These are phyloP conservation scores for Fusarium tjaetaba DNA, from an alignment of 2,329 filamentous ascomycete species.

Conservation along the genomic window DNA sequence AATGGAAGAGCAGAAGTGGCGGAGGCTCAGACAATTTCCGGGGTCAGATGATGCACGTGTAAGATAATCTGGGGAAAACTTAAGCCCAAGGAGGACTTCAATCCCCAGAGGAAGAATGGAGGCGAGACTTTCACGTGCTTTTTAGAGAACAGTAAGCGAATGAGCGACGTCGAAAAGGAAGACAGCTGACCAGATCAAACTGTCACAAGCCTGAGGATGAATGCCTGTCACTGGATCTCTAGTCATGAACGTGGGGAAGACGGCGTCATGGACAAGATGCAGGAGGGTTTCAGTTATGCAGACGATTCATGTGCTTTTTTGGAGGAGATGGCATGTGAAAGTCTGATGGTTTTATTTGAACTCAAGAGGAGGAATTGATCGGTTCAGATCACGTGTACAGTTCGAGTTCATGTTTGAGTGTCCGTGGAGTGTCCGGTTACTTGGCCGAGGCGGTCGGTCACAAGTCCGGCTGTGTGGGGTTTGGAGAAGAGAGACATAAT, in stretches of 20 bases:
- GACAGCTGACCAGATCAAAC: slow-evolving; percentile 30
- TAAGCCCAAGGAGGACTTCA: slow-evolving; percentile 12
- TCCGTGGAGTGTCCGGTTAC: slow-evolving; percentile 13
- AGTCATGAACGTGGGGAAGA: slow-evolving; percentile 29
- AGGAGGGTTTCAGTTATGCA: slow-evolving; percentile 7
- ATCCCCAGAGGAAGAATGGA: slow-evolving; percentile 6
- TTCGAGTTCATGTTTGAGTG: neutral
- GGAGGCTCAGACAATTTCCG: slow-evolving; percentile 25
- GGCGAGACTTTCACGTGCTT: slow-evolving; percentile 35
- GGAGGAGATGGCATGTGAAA: slow-evolving; percentile 27
- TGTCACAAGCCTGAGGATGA: slow-evolving; percentile 30
- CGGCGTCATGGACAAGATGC: slow-evolving; percentile 15
- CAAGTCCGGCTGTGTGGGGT: slow-evolving; percentile 33
- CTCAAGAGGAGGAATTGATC: neutral
- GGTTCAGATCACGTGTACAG: slow-evolving; percentile 20
- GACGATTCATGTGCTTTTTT: slow-evolving; percentile 26
- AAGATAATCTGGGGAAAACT: slow-evolving; percentile 37
- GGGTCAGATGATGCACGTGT: slow-evolving; percentile 38
- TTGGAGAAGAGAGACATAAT: slow-evolving; percentile 28
- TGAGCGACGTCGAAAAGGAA: slow-evolving; percentile 11
- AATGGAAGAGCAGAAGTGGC: slow-evolving; percentile 20
- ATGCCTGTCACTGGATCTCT: slow-evolving; percentile 21
- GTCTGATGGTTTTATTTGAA: neutral
- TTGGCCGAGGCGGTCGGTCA: slow-evolving; percentile 33
- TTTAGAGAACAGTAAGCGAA: slow-evolving; percentile 2